Evolutionary conservation across 2,329 filamentous ascomycete species (phyloP).

Genomic region (Diaporthe ilicicola): DNA sequence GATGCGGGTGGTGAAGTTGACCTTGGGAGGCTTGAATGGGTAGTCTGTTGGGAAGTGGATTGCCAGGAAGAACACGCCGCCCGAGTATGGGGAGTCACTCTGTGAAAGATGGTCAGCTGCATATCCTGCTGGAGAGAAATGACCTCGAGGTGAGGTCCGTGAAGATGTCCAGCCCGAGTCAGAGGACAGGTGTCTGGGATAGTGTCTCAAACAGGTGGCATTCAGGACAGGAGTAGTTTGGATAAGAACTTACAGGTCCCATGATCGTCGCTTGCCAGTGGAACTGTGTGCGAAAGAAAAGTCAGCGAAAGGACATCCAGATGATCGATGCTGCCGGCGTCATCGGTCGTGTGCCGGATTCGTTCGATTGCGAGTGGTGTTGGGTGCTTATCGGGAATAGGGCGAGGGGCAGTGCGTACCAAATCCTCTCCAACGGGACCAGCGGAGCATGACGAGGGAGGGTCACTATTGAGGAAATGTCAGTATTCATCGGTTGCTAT

Average conservation of each 20-base stretch:
- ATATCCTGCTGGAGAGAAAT: not conserved
- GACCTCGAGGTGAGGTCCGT: slow-evolving; percentile 20
- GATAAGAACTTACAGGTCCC: slow-evolving; percentile 84
- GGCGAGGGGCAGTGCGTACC: slow-evolving; percentile 67
- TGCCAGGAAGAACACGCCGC: slow-evolving; percentile 97
- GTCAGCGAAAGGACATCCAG: slow-evolving; percentile 42
- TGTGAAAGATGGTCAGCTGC: slow-evolving; percentile 51
- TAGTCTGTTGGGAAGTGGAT: slow-evolving; percentile 99
- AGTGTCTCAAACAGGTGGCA: not conserved
- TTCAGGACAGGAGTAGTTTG: not conserved
- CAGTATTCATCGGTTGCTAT: slow-evolving; percentile 37
- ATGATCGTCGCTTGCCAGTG: slow-evolving; percentile 99
- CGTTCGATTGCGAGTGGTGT: not conserved
- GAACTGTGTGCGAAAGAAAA: slow-evolving; percentile 68
- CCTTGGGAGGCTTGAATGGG: slow-evolving; percentile 99
- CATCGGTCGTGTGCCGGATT: slow-evolving; percentile 18
- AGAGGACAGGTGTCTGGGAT: slow-evolving; percentile 5
- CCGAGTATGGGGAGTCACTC: slow-evolving; percentile 96
- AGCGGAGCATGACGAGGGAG: slow-evolving; percentile 97
- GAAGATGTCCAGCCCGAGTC: not conserved
- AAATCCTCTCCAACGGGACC: slow-evolving; percentile 97
- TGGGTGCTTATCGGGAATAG: slow-evolving; percentile 37
- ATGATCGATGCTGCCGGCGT: slow-evolving; percentile 14
- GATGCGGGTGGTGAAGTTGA: slow-evolving; percentile 99
- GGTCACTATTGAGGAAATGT: slow-evolving; percentile 72